These are phyloP conservation scores for Spathaspora jeffriesii DNA, from an alignment of 1,139 yeast genomes.

Conservation along the genomic window DNA sequence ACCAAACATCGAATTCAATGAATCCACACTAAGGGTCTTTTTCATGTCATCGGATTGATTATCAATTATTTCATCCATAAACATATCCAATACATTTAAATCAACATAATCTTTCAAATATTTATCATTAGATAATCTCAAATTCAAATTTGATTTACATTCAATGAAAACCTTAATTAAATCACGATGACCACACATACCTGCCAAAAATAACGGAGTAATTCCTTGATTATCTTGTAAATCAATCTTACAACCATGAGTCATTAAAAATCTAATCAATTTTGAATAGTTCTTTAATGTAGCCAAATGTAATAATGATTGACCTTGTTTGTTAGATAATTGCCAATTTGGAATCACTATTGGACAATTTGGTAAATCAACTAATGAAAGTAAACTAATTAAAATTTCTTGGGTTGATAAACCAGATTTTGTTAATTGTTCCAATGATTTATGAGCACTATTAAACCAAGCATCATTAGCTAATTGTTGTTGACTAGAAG, in stretches of 20 bases:
- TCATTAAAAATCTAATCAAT: constrained; percentile 63
- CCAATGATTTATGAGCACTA: constrained; percentile 47
- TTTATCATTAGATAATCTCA: constrained; percentile 60
- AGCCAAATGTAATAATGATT: constrained; percentile 84
- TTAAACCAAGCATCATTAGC: constrained; percentile 43
- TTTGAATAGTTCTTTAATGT: constrained; percentile 69
- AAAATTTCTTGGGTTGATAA: constrained; percentile 59
- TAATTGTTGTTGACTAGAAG: constrained; percentile 5
- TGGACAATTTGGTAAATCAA: constrained; percentile 63
- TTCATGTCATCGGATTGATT: constrained; percentile 15
- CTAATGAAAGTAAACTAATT: constrained; percentile 63
- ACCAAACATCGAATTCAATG: constrained; percentile 41
- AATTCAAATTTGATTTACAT: constrained; percentile 64
- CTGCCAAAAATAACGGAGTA: constrained; percentile 87
- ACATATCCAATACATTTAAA: constrained; percentile 62
- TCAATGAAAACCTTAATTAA: constrained; percentile 57
- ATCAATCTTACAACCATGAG: constrained; percentile 81
- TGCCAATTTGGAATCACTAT: constrained; percentile 75
- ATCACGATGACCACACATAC: constrained; percentile 69
- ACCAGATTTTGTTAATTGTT: constrained; percentile 47
- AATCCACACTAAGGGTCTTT: constrained; percentile 36
- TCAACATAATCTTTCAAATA: constrained; percentile 57
- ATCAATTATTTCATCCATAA: constrained; percentile 20
- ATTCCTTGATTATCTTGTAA: constrained; percentile 75
- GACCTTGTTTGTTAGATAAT: constrained; percentile 78